Conservation (phyloP, 2,329 filamentous ascomycete species). For the Ophiostoma montium region DNA sequence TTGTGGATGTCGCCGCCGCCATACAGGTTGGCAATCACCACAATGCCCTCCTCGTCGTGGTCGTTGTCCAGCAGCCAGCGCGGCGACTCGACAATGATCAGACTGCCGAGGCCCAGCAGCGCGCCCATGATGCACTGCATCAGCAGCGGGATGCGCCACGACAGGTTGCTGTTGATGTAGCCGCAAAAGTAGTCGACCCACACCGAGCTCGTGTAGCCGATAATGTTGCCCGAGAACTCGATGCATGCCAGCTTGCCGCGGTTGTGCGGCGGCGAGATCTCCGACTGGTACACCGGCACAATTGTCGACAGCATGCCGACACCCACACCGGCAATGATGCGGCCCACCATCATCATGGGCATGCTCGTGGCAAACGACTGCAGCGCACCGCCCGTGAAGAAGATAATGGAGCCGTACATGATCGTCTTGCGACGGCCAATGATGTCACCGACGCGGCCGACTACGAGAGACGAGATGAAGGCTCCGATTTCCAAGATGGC, state of each 20-base stretch:
- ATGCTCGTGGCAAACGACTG: slow-evolving; percentile 74
- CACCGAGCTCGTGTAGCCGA: slow-evolving; percentile 88
- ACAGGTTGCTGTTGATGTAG: slow-evolving; percentile 69
- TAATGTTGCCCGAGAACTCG: slow-evolving; percentile 94
- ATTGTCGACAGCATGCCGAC: slow-evolving; percentile 85
- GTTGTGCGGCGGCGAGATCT: slow-evolving; percentile 93
- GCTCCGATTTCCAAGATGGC: slow-evolving; percentile 92
- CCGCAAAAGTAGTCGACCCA: slow-evolving; percentile 99
- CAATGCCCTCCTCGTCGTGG: slow-evolving; percentile 94
- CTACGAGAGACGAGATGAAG: slow-evolving; percentile 72
- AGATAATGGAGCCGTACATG: slow-evolving; percentile 82
- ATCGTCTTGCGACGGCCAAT: slow-evolving; percentile 84
- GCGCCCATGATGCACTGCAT: slow-evolving; percentile 94
- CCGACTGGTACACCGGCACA: slow-evolving; percentile 85
- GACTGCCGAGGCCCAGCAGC: slow-evolving; percentile 68
- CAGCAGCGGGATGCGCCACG: slow-evolving; percentile 79
- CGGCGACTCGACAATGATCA: slow-evolving; percentile 92
- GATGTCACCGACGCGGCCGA: slow-evolving; percentile 81
- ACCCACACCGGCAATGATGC: slow-evolving; percentile 71
- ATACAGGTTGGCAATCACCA: slow-evolving; percentile 95
- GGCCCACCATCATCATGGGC: slow-evolving; percentile 76
- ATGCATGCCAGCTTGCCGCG: slow-evolving; percentile 92
- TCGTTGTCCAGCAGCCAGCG: slow-evolving; percentile 97
- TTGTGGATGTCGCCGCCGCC: slow-evolving; percentile 93
- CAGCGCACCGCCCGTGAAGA: slow-evolving; percentile 68